Percentiles rank a stretch among this genome's conserved stretches.
Evolutionary conservation across 345 rosid genomes (phyloP).

Genomic region (Euphorbia lathyris): DNA sequence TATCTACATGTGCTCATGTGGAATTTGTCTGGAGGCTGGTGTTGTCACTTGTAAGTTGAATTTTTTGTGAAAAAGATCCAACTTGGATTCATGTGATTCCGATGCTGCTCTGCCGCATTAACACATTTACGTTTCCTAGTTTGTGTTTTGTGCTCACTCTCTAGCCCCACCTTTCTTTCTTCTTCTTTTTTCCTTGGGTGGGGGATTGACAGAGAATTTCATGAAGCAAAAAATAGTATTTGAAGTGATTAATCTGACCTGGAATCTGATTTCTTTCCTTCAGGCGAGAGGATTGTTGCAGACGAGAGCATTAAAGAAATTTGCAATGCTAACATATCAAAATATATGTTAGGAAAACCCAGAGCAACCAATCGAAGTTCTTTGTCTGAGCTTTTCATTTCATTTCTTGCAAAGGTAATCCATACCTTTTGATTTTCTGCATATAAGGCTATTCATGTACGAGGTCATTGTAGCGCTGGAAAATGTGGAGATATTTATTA

Average conservation of each 20-base stretch:
- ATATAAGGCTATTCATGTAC: neutral
- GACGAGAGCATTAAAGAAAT: slow-evolving; percentile 54
- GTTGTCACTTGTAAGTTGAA: neutral
- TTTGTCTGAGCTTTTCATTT: slow-evolving; percentile 64
- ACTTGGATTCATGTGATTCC: neutral
- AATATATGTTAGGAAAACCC: slow-evolving; percentile 42
- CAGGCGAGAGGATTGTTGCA: slow-evolving; percentile 63
- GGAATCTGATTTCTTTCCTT: slow-evolving; percentile 22
- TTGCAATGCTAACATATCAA: slow-evolving; percentile 49
- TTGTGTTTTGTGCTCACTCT: neutral
- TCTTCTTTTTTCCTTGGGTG: neutral
- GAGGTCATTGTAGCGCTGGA: neutral
- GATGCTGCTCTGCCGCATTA: neutral
- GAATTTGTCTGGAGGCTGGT: neutral
- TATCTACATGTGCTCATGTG: neutral
- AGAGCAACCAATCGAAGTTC: slow-evolving; percentile 53
- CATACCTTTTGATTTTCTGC: neutral
- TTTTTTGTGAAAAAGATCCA: neutral
- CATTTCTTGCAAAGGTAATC: slow-evolving; percentile 75
- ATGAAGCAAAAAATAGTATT: neutral
- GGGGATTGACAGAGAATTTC: neutral
- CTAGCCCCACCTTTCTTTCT: too few relatives aligned
- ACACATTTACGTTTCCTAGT: too few relatives aligned
- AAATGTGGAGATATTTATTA: neutral
- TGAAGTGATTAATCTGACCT: neutral